Evolutionary conservation across 2,329 filamentous ascomycete species (phyloP).

Genomic region (Bipolaris gigantea): DNA sequence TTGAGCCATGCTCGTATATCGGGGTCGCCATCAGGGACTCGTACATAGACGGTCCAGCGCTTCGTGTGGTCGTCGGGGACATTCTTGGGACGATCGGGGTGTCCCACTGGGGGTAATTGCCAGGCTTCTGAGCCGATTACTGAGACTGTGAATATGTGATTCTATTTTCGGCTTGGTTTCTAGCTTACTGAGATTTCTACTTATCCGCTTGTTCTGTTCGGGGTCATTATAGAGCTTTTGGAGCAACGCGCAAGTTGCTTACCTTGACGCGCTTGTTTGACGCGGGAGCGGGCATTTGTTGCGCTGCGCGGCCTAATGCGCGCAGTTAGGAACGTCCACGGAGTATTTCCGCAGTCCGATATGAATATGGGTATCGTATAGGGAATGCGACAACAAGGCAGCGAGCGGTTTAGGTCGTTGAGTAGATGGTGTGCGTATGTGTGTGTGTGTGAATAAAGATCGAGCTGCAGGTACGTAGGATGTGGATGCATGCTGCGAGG

Average conservation of each 20-base stretch:
- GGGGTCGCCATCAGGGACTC: conserved; percentile 78
- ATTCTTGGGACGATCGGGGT: conserved; percentile 62
- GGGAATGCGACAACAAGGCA: background rate
- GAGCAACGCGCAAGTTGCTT: conserved; percentile 2
- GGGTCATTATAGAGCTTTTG: conserved; percentile 17
- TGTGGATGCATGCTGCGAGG: background rate
- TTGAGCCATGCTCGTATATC: conserved; percentile 95
- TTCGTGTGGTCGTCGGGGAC: conserved; percentile 92
- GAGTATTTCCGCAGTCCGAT: background rate
- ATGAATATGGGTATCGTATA: background rate
- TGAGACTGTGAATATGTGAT: conserved; percentile 32
- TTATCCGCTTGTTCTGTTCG: conserved; percentile 46
- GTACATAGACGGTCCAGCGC: conserved; percentile 93
- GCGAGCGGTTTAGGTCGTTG: background rate
- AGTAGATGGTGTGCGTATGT: background rate
- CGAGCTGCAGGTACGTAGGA: background rate
- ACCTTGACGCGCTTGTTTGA: conserved; percentile 58
- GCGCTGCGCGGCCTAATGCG: conserved; percentile 2
- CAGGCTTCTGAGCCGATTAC: conserved; percentile 56
- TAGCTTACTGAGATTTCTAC: conserved; percentile 43
- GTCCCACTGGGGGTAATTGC: conserved; percentile 70
- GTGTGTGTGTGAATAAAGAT: background rate
- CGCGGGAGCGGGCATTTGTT: conserved; percentile 56
- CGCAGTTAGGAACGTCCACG: background rate
- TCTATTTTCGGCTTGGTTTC: background rate